Conservation (phyloP, 805 yeast species). For the Sugiyamaella smithiae region DNA sequence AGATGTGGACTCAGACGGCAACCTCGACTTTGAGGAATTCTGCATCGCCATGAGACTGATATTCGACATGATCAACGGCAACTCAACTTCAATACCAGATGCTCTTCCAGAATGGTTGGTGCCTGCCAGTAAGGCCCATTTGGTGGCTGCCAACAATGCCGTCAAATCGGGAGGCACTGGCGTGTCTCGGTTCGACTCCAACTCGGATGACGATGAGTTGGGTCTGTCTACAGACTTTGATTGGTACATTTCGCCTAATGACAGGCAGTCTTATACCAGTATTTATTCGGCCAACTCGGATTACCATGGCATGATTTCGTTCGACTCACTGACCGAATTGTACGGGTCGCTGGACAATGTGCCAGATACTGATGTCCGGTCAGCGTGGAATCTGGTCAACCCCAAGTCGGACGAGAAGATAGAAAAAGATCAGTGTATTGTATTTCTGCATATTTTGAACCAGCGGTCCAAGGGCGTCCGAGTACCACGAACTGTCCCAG, state of each 20-base stretch:
- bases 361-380: conserved; percentile 78
- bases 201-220: conserved; percentile 56
- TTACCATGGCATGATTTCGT: conserved; percentile 73
- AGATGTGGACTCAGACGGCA: conserved; percentile 90
- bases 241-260: conserved; percentile 95
- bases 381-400: conserved; percentile 94
- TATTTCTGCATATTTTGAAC: conserved; percentile 84
- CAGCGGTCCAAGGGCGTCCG: conserved; percentile 82
- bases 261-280: conserved; percentile 71
- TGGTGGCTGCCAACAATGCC: conserved; percentile 81
- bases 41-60: conserved; percentile 96
- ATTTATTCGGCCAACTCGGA: conserved; percentile 75
- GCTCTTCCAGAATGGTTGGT: conserved; percentile 87
- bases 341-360: conserved; percentile 67
- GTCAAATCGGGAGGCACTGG: conserved; percentile 22
- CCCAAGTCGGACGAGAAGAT: conserved; percentile 85
- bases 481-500: conserved; percentile 93
- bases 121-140: conserved; percentile 83
- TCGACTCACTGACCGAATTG: conserved; percentile 64
- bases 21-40: conserved; percentile 93
- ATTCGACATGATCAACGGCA: conserved; percentile 84
- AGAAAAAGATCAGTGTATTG: conserved; percentile 89
- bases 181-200: neutral
- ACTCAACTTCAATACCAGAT: conserved; percentile 57
- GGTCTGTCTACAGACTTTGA: conserved; percentile 69